A percentile compares a stretch with the other conserved stretches of the same genome.
These are phyloP conservation scores for Trypanosoma theileri DNA, from an alignment of 208 protist species.

Conservation along the genomic window DNA sequence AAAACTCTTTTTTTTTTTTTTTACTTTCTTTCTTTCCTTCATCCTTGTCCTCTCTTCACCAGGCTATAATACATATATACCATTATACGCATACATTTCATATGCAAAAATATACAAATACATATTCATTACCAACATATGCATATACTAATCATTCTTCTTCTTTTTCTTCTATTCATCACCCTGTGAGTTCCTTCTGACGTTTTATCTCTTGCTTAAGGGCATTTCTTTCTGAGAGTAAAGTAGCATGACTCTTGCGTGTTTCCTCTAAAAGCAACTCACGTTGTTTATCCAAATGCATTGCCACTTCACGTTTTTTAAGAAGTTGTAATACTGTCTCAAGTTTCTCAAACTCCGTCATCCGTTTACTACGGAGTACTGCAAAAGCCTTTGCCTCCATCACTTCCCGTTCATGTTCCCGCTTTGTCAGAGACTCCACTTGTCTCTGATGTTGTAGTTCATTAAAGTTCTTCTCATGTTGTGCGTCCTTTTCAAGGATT, in stretches of 20 bases:
- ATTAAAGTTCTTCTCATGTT: slow-evolving; percentile 42
- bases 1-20: no score
- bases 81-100: background rate
- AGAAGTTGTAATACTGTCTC: slow-evolving; percentile 58
- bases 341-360: slow-evolving; percentile 76
- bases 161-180: slow-evolving; percentile 1
- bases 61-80: background rate
- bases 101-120: background rate
- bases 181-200: no score
- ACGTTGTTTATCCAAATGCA: slow-evolving; percentile 48
- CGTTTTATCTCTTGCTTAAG: slow-evolving; percentile 23
- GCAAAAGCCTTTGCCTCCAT: slow-evolving; percentile 56
- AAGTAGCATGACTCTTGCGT: slow-evolving; percentile 41
- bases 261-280: slow-evolving; percentile 44
- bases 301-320: slow-evolving; percentile 57
- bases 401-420: slow-evolving; percentile 62
- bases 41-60: no score
- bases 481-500: slow-evolving; percentile 28
- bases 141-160: slow-evolving; percentile 1
- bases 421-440: slow-evolving; percentile 36
- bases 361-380: slow-evolving; percentile 59
- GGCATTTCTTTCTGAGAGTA: slow-evolving; percentile 37
- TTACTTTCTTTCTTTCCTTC: no score
- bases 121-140: background rate
- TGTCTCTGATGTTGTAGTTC: slow-evolving; percentile 34